Evolutionary conservation across 768 basidiomycete genomes (phyloP).

Genomic region (Calocera cornea): DNA sequence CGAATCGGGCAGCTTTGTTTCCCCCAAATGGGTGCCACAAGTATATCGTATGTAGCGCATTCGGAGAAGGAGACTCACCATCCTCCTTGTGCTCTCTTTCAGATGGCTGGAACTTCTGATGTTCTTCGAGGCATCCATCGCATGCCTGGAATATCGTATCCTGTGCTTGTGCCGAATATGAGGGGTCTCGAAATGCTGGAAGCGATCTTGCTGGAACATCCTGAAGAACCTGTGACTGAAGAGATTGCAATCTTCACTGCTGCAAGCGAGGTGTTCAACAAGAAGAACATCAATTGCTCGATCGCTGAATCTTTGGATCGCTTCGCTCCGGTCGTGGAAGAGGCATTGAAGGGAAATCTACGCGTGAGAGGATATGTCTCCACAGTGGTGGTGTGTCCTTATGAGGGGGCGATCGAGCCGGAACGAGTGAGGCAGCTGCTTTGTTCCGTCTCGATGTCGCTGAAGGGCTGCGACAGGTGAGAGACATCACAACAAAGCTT

Average conservation of each 20-base stretch:
- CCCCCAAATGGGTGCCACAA: slow-evolving; percentile 89
- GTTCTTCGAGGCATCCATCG: slow-evolving; percentile 49
- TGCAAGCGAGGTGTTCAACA: slow-evolving; percentile 73
- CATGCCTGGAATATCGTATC: slow-evolving; percentile 45
- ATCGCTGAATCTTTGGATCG: slow-evolving; percentile 54
- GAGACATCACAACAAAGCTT: slow-evolving; percentile 55
- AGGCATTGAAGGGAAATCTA: slow-evolving; percentile 47
- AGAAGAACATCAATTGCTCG: slow-evolving; percentile 71
- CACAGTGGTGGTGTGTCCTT: slow-evolving; percentile 65
- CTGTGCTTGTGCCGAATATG: slow-evolving; percentile 70
- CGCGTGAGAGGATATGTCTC: slow-evolving; percentile 76
- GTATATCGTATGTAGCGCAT: slow-evolving; percentile 27
- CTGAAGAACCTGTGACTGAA: slow-evolving; percentile 43
- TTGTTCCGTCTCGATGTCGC: too few species aligned
- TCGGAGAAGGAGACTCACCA: background rate
- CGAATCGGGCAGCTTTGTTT: slow-evolving; percentile 82
- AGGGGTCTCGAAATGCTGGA: slow-evolving; percentile 61
- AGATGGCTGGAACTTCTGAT: slow-evolving; percentile 82
- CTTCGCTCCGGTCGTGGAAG: slow-evolving; percentile 45
- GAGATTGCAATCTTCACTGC: slow-evolving; percentile 85
- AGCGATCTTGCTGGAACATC: slow-evolving; percentile 33
- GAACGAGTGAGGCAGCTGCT: slow-evolving; percentile 15
- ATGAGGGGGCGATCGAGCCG: slow-evolving; percentile 61
- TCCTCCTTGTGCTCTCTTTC: background rate
- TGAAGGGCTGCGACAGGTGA: too few species aligned